phyloP scores from a whole-genome alignment of 2,329 filamentous ascomycete genomes.

The Hyphodiscus sp. region DNA sequence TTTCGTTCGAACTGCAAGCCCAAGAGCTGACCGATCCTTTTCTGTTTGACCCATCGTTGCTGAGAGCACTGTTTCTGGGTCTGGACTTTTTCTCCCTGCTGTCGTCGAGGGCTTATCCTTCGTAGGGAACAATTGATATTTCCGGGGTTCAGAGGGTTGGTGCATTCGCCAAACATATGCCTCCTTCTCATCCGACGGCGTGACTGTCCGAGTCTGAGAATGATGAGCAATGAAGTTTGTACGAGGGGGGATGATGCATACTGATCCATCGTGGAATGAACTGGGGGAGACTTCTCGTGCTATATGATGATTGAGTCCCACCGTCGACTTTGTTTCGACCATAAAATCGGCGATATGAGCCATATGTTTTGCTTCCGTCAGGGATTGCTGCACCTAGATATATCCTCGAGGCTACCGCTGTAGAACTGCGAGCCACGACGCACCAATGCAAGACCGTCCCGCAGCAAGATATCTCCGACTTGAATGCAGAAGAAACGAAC shows the following conservation, averaged over 20 bases:
- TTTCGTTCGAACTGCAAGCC: slow-evolving; percentile 42
- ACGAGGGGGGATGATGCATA: slow-evolving; percentile 12
- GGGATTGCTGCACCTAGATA: neutral
- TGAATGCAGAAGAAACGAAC: neutral
- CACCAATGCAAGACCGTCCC: neutral
- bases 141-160: slow-evolving; percentile 43
- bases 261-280: slow-evolving; percentile 31
- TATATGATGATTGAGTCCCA: slow-evolving; percentile 41
- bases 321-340: slow-evolving; percentile 30
- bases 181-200: slow-evolving; percentile 31
- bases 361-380: slow-evolving; percentile 34
- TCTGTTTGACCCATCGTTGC: slow-evolving; percentile 36
- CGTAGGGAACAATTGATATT: slow-evolving; percentile 57
- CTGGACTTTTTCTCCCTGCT: slow-evolving; percentile 38
- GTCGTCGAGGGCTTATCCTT: slow-evolving; percentile 34
- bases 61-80: slow-evolving; percentile 35
- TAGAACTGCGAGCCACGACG: neutral
- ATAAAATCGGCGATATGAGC: slow-evolving; percentile 56
- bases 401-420: neutral
- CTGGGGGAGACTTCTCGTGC: slow-evolving; percentile 41
- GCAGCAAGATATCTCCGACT: neutral
- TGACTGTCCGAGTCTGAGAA: slow-evolving; percentile 18
- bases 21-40: slow-evolving; percentile 30
- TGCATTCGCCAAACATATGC: slow-evolving; percentile 56
- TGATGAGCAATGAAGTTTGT: slow-evolving; percentile 7